Evolutionary conservation across 208 protist genomes (phyloP).

Genomic region (Acanthamoeba triangularis): DNA sequence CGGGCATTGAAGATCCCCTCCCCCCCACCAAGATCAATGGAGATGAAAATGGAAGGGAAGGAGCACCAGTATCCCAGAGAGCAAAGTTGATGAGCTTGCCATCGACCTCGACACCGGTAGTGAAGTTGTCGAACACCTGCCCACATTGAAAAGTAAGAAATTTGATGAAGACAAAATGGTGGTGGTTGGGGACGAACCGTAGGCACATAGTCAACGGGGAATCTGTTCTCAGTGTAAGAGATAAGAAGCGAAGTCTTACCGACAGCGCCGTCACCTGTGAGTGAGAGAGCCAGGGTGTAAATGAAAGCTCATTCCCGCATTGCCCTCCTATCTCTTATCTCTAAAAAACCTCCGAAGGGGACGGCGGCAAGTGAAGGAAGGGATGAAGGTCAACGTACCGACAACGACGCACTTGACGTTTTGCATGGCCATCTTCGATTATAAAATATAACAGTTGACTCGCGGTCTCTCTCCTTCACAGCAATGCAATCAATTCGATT

Average conservation of each 20-base stretch:
- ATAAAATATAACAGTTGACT: not conserved
- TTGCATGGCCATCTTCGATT: slow-evolving; percentile 75
- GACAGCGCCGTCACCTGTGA: slow-evolving; percentile 67
- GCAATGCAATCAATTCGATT: not conserved
- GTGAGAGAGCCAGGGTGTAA: not conserved
- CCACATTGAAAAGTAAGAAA: not conserved
- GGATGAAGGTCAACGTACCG: slow-evolving; percentile 36
- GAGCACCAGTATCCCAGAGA: slow-evolving; percentile 87
- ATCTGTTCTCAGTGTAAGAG: slow-evolving; percentile 76
- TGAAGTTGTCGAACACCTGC: slow-evolving; percentile 94
- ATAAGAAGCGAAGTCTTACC: slow-evolving; percentile 77
- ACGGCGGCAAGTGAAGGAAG: not conserved
- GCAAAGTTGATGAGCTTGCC: slow-evolving; percentile 87
- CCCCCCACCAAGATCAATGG: not conserved
- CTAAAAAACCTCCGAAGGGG: not conserved
- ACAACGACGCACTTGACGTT: slow-evolving; percentile 77
- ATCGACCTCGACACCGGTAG: slow-evolving; percentile 89
- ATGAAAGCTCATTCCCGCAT: not conserved
- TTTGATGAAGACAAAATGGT: not conserved
- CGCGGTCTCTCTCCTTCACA: not conserved
- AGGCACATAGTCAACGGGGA: slow-evolving; percentile 72
- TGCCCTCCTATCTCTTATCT: not conserved
- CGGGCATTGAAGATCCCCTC: not conserved
- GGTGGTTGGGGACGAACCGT: not conserved
- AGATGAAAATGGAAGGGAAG: slow-evolving; percentile 69